A percentile compares a stretch with the other conserved stretches of the same genome.
phyloP scores from a whole-genome alignment of 805 yeast species.

The Phaffomyces thermotolerans region DNA sequence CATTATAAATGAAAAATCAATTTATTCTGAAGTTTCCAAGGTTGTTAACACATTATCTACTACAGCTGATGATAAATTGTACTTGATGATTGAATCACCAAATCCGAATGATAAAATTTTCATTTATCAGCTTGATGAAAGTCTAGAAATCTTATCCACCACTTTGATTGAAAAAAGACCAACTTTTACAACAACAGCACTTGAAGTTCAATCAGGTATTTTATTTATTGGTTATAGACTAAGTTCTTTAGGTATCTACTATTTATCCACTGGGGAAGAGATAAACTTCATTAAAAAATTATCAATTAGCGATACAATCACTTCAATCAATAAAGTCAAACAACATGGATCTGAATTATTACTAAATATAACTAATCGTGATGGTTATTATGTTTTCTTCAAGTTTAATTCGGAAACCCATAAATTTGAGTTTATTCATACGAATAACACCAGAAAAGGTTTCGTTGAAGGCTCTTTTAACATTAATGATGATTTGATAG shows the following conservation, averaged over 20 bases:
- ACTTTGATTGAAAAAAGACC: constrained; percentile 32
- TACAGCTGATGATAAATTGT: constrained; percentile 23
- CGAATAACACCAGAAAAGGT: constrained; percentile 66
- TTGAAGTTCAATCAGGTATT: constrained; percentile 36
- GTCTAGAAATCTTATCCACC: constrained; percentile 22
- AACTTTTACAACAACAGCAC: constrained; percentile 53
- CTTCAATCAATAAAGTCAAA: constrained; percentile 41
- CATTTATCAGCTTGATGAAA: constrained; percentile 30
- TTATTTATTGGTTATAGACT: constrained; percentile 66
- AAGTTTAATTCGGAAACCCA: constrained; percentile 20
- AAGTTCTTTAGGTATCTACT: constrained; percentile 56
- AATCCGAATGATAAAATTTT: constrained; percentile 51
- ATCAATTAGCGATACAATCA: constrained; percentile 61
- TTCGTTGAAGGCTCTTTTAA: constrained; percentile 68
- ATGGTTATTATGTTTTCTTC: constrained; percentile 51
- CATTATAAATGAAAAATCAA: constrained; percentile 15
- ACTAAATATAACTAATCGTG: constrained; percentile 50
- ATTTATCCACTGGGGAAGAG: constrained; percentile 25
- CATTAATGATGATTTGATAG: constrained; percentile 39
- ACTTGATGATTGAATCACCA: constrained; percentile 56
- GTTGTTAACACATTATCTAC: constrained; percentile 42
- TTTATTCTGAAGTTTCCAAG: constrained; percentile 32
- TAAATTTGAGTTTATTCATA: constrained; percentile 32
- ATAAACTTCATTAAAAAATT: constrained; percentile 36
- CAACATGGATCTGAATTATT: constrained; percentile 13